Conservation (phyloP, 2,329 filamentous ascomycete species). For the Septoria linicola region DNA sequence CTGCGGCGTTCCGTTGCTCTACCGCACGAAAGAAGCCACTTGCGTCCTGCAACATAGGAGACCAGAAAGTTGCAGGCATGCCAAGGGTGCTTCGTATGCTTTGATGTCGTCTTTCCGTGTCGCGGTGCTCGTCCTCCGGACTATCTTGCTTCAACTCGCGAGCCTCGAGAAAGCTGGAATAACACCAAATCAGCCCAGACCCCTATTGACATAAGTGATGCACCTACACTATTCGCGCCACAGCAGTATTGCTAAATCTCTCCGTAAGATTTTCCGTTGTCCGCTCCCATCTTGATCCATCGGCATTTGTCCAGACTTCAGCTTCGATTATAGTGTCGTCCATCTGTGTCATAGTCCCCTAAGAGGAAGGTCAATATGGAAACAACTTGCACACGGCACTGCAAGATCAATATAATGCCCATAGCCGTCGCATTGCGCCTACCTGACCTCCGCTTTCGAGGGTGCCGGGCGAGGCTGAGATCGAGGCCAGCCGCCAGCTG, state of each 20-base stretch:
- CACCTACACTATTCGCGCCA: no score
- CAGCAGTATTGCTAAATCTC: no score
- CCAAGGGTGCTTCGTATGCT: not conserved
- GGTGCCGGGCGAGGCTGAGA: not conserved
- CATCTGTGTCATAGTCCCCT: no score
- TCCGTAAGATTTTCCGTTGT: no score
- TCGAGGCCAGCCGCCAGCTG: not conserved
- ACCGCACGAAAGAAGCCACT: constrained; percentile 6
- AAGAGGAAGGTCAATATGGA: no score
- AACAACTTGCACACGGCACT: no score
- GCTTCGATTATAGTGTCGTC: no score
- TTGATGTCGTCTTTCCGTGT: not conserved
- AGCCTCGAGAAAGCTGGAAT: constrained; percentile 1
- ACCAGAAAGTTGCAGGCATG: constrained; percentile 3
- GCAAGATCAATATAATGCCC: no score
- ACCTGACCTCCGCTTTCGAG: not conserved
- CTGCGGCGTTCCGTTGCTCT: not conserved
- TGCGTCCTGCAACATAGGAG: not conserved
- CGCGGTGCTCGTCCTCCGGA: not conserved
- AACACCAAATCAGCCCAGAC: not conserved
- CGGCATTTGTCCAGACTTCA: no score
- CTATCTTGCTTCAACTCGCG: not conserved
- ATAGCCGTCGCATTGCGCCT: no score
- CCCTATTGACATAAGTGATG: no score
- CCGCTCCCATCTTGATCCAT: no score